A percentile compares a stretch with the other conserved stretches of the same genome.
Evolutionary conservation across 768 basidiomycete species (phyloP).

Genomic region (Cytidiella melzeri): DNA sequence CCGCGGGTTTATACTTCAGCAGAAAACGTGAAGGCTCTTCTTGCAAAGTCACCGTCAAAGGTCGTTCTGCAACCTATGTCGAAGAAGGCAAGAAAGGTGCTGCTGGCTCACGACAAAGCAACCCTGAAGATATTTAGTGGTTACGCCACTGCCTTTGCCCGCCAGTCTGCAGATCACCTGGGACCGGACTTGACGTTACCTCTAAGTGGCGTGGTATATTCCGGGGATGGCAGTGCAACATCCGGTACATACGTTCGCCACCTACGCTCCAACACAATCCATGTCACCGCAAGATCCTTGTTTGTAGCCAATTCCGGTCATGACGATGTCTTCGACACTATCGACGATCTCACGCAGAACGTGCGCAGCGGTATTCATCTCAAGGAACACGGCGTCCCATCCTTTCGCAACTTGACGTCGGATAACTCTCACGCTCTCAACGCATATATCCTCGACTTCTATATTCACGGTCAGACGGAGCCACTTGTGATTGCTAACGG

Average conservation of each 20-base stretch:
- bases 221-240: background rate
- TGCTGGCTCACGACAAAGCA: conserved; percentile 41
- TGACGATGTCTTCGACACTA: conserved; percentile 43
- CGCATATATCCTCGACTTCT: conserved; percentile 66
- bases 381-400: conserved; percentile 56
- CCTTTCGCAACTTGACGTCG: conserved; percentile 26
- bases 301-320: conserved; percentile 70
- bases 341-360: conserved; percentile 47
- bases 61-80: conserved; percentile 50
- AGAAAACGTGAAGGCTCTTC: conserved; percentile 28
- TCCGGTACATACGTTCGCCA: conserved; percentile 28
- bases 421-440: conserved; percentile 36
- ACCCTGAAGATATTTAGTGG: conserved; percentile 48
- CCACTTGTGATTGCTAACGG: conserved; percentile 47
- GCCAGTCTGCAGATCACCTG: conserved; percentile 31
- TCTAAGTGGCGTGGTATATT: conserved; percentile 30
- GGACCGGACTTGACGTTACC: conserved; percentile 44
- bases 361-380: conserved; percentile 48
- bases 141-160: conserved; percentile 47
- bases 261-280: conserved; percentile 34
- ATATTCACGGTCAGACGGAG: conserved; percentile 51
- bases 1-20: conserved; percentile 37
- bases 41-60: conserved; percentile 45
- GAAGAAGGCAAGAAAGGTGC: conserved; percentile 31
- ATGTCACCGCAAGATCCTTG: conserved; percentile 41